A percentile compares a stretch with the other conserved stretches of the same genome.
Conservation (phyloP, 345 rosid species). For the Sapria himalayana region DNA sequence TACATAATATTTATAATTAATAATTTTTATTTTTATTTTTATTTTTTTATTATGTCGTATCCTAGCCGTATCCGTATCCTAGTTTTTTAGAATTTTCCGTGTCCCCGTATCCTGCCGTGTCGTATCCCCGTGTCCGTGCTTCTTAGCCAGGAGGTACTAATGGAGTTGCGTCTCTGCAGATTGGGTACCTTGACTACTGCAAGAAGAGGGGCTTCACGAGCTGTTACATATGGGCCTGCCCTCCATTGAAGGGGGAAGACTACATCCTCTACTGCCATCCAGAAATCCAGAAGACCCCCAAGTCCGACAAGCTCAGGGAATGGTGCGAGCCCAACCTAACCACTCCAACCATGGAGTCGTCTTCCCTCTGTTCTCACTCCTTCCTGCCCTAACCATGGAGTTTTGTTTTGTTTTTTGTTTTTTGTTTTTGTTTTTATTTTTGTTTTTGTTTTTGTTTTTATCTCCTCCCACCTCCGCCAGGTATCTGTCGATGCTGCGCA, state of each 20-base stretch:
- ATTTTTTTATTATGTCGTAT: no score
- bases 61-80: no score
- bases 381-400: neutral
- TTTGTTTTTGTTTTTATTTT: slow-evolving; percentile 1
- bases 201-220: slow-evolving; percentile 94
- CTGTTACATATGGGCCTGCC: slow-evolving; percentile 99
- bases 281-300: slow-evolving; percentile 97
- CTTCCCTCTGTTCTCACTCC: slow-evolving; percentile 8
- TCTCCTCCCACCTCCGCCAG: no score
- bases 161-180: slow-evolving; percentile 56
- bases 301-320: slow-evolving; percentile 94
- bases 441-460: slow-evolving; percentile 6
- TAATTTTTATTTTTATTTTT: no score
- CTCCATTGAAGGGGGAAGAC: slow-evolving; percentile 98
- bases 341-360: no score
- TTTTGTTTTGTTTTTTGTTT: neutral
- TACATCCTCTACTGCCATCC: slow-evolving; percentile 97
- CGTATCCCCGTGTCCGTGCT: no score
- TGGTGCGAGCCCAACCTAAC: slow-evolving; percentile 74
- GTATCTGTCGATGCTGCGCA: slow-evolving; percentile 77
- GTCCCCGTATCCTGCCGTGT: no score
- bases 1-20: no score
- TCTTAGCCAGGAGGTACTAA: no score
- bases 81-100: no score
- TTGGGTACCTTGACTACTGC: slow-evolving; percentile 96